Percentiles rank a stretch among this genome's conserved stretches.
These are phyloP conservation scores for Penicillium griseofulvum DNA, from an alignment of 2,329 filamentous ascomycete genomes.

Conservation along the genomic window DNA sequence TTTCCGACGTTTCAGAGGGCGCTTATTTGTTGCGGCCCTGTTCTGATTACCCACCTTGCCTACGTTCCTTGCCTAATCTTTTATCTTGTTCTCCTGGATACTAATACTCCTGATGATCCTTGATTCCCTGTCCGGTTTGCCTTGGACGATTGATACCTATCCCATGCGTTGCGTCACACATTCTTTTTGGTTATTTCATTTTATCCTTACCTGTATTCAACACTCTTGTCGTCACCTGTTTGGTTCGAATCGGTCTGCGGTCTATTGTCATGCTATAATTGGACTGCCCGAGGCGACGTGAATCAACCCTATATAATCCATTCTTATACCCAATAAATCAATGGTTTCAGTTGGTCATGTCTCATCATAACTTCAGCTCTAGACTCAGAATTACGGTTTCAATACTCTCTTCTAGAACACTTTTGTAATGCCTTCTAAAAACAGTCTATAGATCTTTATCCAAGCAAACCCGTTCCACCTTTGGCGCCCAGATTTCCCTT, in stretches of 20 bases:
- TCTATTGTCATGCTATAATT: background rate
- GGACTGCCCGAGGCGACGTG: background rate
- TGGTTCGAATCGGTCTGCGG: background rate
- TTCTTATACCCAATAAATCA: conserved; percentile 1
- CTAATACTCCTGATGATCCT: conserved; percentile 7
- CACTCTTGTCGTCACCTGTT: background rate
- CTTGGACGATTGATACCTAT: conserved; percentile 6
- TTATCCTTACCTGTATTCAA: background rate
- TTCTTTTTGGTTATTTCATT: conserved; percentile 5
- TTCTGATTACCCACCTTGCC: background rate
- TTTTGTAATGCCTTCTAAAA: too few relatives aligned
- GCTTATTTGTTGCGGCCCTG: background rate
- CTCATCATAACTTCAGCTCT: background rate
- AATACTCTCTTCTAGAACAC: background rate
- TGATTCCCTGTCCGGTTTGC: background rate
- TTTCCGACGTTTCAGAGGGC: background rate
- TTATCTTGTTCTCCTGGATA: background rate
- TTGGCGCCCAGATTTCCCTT: conserved; percentile 22
- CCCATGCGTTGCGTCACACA: background rate
- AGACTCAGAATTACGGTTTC: background rate
- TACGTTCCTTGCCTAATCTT: conserved; percentile 1
- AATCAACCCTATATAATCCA: background rate
- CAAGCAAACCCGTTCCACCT: conserved; percentile 14
- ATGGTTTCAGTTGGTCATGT: background rate
- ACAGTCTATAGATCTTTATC: background rate